Evolutionary conservation across 805 yeast species (phyloP), one percentile per base, ranked within the genome.

Genomic region (Kuraishia hungarica): DNA sequence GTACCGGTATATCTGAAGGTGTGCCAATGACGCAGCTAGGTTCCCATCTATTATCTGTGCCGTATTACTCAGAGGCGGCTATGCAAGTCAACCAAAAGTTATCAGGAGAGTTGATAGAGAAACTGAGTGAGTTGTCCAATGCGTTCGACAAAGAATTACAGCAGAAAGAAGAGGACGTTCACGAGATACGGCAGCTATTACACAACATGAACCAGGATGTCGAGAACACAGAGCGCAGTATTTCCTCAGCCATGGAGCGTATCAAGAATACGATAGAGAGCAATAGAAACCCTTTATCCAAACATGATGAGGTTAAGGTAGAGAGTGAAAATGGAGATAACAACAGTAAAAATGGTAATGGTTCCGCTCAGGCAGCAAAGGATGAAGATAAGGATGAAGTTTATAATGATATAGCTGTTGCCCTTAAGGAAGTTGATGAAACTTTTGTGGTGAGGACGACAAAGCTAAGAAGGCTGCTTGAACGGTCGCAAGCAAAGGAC

Each of bases 121-220:
- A 78, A n/a, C 72, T 82, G 55, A 69, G 71, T 17, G 75, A 72
- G 20, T 70, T 80, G 49, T 71, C 82, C 2, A 67, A 69, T 47
- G 76, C 82, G 21, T 89, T 84, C 64, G 84, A 82, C 52, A 66
- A 66, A 10, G 85, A 82, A 57, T 65, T 88, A 51, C 72, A 70
- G 29, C 65, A 73, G 60, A 67, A 69, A 67, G 69, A 72, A 62
- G 67, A 71, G 59, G 67, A 72, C 62, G 57, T 68, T 24, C 60
- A 61, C 51, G 74, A 68, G 55, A 55, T 66, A 54, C 61, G 54
- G 47, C 55, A 56, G 23, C 67, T 66, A 54, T 60, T 66, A 24
- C 51, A 59, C 39, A 67, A 67, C 56, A 62, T 72, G 60, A 64
- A 65, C 53, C 57, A 67, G 47, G 75, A 70, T 55, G 68, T 70